phyloP scores from a whole-genome alignment of 352 stramenopile genomes.

The Pythium diclinum region DNA sequence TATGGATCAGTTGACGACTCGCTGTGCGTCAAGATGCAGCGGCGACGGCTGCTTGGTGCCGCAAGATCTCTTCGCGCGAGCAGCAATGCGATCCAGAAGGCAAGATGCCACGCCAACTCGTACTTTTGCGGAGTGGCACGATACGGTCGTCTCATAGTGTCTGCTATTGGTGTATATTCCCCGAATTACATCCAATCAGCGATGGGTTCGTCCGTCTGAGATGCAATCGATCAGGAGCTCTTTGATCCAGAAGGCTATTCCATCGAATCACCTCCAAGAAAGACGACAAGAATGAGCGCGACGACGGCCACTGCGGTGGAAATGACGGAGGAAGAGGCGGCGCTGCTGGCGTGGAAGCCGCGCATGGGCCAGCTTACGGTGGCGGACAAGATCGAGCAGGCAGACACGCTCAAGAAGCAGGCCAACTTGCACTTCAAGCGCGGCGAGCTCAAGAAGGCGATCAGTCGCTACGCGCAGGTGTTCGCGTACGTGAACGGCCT shows the following conservation, averaged over 20 bases:
- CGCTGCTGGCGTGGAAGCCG: conserved; percentile 62
- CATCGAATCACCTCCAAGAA: not conserved
- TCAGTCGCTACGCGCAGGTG: conserved; percentile 66
- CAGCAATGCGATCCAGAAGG: conserved; percentile 23
- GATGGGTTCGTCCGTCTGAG: conserved; percentile 11
- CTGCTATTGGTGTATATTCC: conserved; percentile 3
- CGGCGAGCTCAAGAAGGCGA: conserved; percentile 54
- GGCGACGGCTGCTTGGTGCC: conserved; percentile 1
- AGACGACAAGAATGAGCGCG: conserved; percentile 8
- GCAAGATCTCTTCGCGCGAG: conserved; percentile 16
- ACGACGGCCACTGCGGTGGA: not conserved
- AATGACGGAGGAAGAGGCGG: conserved; percentile 32
- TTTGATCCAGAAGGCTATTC: not conserved
- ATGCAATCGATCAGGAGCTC: not conserved
- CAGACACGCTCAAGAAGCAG: conserved; percentile 74
- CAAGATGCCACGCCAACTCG: conserved; percentile 17
- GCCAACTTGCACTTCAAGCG: conserved; percentile 68
- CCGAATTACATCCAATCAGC: conserved; percentile 12
- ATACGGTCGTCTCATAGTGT: not conserved
- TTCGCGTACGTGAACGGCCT: conserved; percentile 84
- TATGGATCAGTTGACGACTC: not conserved
- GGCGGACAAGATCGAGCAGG: conserved; percentile 69
- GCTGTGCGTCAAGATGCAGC: not conserved
- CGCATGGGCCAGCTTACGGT: conserved; percentile 61
- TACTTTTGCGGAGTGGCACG: conserved; percentile 2